Evolutionary conservation across 768 basidiomycete genomes (phyloP).

Genomic region (Albatrellus ellisii): DNA sequence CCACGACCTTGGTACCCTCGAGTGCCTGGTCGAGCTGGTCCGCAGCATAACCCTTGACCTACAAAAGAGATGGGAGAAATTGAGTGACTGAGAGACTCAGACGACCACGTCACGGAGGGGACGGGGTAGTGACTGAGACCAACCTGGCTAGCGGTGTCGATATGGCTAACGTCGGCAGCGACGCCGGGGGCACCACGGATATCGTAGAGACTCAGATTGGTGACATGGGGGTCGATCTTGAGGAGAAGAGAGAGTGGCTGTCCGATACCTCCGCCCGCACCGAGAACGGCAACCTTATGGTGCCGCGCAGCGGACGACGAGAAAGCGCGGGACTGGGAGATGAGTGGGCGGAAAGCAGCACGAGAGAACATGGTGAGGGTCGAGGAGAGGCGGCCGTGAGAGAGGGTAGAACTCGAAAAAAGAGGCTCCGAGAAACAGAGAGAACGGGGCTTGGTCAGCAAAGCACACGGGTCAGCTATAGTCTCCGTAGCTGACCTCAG

Average conservation of each 20-base stretch:
- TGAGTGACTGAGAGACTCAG: too few species aligned
- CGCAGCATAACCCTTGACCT: conserved; percentile 73
- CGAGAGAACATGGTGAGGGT: conserved; percentile 49
- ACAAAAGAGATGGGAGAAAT: background rate
- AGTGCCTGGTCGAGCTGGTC: conserved; percentile 86
- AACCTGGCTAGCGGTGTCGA: conserved; percentile 77
- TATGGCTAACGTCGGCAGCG: conserved; percentile 92
- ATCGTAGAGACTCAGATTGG: conserved; percentile 80
- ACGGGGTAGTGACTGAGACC: conserved; percentile 10
- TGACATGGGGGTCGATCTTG: conserved; percentile 86
- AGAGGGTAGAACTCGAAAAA: too few species aligned
- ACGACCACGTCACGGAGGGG: too few species aligned
- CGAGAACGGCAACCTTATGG: conserved; percentile 91
- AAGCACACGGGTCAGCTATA: too few species aligned
- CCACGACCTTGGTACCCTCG: conserved; percentile 81
- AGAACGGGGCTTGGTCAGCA: too few species aligned
- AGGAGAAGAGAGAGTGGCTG: conserved; percentile 91
- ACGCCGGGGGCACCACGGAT: conserved; percentile 95
- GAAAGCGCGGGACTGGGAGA: conserved; percentile 50
- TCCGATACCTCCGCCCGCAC: conserved; percentile 98
- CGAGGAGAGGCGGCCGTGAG: background rate
- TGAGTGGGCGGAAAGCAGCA: conserved; percentile 41
- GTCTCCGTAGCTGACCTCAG: too few species aligned
- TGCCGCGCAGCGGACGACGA: conserved; percentile 59
- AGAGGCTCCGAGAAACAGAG: too few species aligned